A percentile compares a stretch with the other conserved stretches of the same genome.
These are phyloP conservation scores for Simplicillium aogashimaense DNA, from an alignment of 2,329 filamentous ascomycete species.

Conservation along the genomic window DNA sequence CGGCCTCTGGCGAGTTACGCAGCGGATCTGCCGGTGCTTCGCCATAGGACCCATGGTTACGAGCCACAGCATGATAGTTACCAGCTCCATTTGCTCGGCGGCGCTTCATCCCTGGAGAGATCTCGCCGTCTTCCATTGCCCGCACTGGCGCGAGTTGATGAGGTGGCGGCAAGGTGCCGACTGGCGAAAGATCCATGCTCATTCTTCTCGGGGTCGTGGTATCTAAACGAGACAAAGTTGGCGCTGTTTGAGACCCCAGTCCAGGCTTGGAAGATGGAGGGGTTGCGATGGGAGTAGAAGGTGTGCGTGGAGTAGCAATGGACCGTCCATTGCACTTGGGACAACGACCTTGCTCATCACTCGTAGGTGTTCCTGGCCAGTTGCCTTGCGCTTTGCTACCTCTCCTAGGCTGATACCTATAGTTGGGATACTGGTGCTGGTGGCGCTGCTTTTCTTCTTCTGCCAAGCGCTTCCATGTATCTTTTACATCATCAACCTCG, in stretches of 20 bases:
- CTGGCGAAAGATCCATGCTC: constrained; percentile 16
- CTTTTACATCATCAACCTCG: constrained; percentile 64
- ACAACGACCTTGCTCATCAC: constrained; percentile 49
- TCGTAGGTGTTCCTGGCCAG: constrained; percentile 21
- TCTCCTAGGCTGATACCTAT: constrained; percentile 83
- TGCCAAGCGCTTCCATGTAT: constrained; percentile 79
- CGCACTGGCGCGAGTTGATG: constrained; percentile 13
- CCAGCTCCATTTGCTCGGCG: constrained; percentile 44
- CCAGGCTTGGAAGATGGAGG: constrained; percentile 19
- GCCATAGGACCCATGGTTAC: constrained; percentile 7
- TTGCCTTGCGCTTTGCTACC: constrained; percentile 26
- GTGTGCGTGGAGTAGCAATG: constrained; percentile 52
- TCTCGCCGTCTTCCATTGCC: constrained; percentile 26
- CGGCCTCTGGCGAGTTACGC: constrained; percentile 13
- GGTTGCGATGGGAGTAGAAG: constrained; percentile 35
- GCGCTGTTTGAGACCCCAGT: constrained; percentile 12
- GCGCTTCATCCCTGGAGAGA: constrained; percentile 48
- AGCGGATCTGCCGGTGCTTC: constrained; percentile 6
- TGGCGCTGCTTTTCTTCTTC: constrained; percentile 91
- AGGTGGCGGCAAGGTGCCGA: constrained; percentile 12
- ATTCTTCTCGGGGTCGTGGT: constrained; percentile 14
- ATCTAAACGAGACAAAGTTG: constrained; percentile 13
- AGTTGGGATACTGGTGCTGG: constrained; percentile 82
- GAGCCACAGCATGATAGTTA: constrained; percentile 18
- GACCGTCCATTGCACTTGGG: constrained; percentile 62